Evolutionary conservation across 148 eudicot species (phyloP), one percentile per base, ranked within the genome.

Genomic region (Mesembryanthemum crystallinum): DNA sequence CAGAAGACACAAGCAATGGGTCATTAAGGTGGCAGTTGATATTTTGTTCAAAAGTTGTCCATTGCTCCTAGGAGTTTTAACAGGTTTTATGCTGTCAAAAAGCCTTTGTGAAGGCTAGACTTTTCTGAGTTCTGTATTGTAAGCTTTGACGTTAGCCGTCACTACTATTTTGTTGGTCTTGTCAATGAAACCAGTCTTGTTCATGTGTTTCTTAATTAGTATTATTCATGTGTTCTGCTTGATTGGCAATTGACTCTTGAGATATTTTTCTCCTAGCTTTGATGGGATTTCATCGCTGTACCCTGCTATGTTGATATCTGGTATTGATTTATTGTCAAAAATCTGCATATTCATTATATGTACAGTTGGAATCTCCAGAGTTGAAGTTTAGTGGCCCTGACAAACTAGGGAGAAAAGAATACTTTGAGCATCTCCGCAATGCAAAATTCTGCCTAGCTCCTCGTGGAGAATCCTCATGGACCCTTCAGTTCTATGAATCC

Each of bases 391-490:
- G 92, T 65, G 98, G 98, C 39, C 90, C 98, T 21, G 78, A 90
- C 54, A 94, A 94, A 74, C 79, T 94, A 71, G 96, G 89, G 73
- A 94, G 78, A 83, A 87, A 57, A 69, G 96, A 90, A 13, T 94
- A 94, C 73, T 94, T 94, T 80, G 86, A 87, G 70, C 98, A 94
- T 85, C 94, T 94, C 28, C 87, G 96, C 65, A 94, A 92, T 88
- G 93, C 98, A 43, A 94, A 88, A 77, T 94, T 94, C 86, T 94
- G 98, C 82, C 88, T 94, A 54, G 96, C 98, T 70, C 98, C 98
- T 57, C 96, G 98, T 60, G 98, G 98, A 70, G 98, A 94, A 80
- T 94, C 98, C 7, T 94, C 98, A 47, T 94, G 97, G 98, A 94
- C 98, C 52, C 96, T 94, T 74, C 97, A 96, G 72, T 94, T 92